Conservation (phyloP, 2,329 filamentous ascomycete genomes). For the Colletotrichum incanum region DNA sequence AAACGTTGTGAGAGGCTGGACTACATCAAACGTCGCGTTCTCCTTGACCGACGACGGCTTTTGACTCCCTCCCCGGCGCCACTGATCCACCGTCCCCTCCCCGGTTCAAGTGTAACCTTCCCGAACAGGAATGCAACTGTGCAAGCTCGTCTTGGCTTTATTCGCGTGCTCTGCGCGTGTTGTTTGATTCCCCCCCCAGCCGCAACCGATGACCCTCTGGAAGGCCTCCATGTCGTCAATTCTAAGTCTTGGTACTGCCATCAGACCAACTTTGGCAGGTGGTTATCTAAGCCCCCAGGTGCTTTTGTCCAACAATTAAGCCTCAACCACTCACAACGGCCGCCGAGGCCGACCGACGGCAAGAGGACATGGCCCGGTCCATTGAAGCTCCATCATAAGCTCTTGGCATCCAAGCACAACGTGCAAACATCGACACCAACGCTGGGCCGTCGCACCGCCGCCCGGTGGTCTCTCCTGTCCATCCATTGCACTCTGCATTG, state of each 20-base stretch:
- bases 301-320: conserved; percentile 1
- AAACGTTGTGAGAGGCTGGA: background rate
- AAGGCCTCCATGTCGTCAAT: background rate
- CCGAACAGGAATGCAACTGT: conserved; percentile 32
- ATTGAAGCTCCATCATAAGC: background rate
- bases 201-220: background rate
- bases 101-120: conserved; percentile 39
- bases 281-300: conserved; percentile 2
- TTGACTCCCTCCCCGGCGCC: background rate
- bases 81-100: conserved; percentile 1
- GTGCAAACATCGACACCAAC: background rate
- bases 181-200: background rate
- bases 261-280: conserved; percentile 40
- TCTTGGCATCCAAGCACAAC: conserved; percentile 14
- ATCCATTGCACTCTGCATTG: background rate
- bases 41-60: background rate
- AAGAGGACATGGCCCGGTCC: background rate
- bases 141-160: conserved; percentile 30
- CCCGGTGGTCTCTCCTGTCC: conserved; percentile 1
- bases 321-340: conserved; percentile 24
- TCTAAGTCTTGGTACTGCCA: conserved; percentile 18
- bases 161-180: conserved; percentile 1
- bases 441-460: background rate
- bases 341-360: background rate
- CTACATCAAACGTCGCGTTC: background rate